phyloP scores from a whole-genome alignment of 1,139 yeast genomes.

The Arxiozyma telluris region DNA sequence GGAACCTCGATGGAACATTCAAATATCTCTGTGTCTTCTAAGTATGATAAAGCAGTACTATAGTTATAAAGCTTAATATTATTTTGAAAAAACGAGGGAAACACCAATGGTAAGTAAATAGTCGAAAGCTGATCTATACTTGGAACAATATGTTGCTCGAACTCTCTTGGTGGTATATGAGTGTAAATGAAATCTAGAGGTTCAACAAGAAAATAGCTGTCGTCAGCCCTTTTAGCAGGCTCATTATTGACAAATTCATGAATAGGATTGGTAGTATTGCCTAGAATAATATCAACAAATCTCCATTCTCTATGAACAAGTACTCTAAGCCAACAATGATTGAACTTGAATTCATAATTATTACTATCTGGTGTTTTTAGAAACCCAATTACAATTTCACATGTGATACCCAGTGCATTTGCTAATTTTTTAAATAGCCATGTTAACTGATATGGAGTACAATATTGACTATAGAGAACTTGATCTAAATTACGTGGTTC shows the following conservation, averaged over 20 bases:
- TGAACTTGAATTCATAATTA: constrained; percentile 43
- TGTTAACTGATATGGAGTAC: constrained; percentile 68
- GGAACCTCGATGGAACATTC: constrained; percentile 74
- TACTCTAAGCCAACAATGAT: constrained; percentile 87
- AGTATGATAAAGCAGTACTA: constrained; percentile 66
- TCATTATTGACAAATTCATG: constrained; percentile 32
- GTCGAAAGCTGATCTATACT: constrained; percentile 74
- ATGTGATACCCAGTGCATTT: constrained; percentile 57
- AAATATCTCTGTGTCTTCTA: constrained; percentile 66
- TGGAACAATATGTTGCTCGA: constrained; percentile 79
- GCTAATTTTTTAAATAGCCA: constrained; percentile 68
- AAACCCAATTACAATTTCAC: constrained; percentile 75
- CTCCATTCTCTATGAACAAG: constrained; percentile 69
- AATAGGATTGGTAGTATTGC: constrained; percentile 46
- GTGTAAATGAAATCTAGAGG: constrained; percentile 73
- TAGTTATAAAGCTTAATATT: constrained; percentile 53
- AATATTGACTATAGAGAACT: constrained; percentile 35
- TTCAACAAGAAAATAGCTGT: constrained; percentile 66
- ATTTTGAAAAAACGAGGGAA: constrained; percentile 66
- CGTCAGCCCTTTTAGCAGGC: constrained; percentile 29
- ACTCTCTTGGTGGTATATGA: constrained; percentile 72
- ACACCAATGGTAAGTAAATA: constrained; percentile 71
- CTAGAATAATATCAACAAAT: constrained; percentile 61
- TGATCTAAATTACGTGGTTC: constrained; percentile 27
- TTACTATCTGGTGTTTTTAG: constrained; percentile 66